Evolutionary conservation across 2,329 filamentous ascomycete species (phyloP).

Genomic region (Ascochyta fabae): DNA sequence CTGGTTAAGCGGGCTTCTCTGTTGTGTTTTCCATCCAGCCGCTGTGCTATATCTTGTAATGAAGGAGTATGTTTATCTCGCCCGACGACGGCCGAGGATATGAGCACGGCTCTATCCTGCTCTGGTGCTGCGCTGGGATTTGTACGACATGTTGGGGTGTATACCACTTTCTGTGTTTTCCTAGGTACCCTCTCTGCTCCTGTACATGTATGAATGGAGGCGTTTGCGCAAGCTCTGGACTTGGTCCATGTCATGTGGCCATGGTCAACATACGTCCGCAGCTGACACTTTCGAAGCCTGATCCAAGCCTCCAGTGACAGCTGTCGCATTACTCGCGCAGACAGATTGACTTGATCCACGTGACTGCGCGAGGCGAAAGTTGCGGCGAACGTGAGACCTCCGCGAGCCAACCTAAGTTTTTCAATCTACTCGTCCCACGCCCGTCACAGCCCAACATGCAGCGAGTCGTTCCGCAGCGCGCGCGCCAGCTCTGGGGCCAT

Average conservation of each 20-base stretch:
- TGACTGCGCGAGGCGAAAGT: constrained; percentile 23
- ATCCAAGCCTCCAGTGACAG: background rate
- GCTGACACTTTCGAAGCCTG: background rate
- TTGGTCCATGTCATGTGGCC: background rate
- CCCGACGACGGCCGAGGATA: too few relatives aligned
- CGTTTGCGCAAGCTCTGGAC: background rate
- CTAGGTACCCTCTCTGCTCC: constrained; percentile 42
- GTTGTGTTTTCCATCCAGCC: constrained; percentile 2
- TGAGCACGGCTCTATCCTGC: too few relatives aligned
- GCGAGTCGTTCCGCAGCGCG: constrained; percentile 35
- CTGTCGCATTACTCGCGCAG: constrained; percentile 14
- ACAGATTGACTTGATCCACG: constrained; percentile 12
- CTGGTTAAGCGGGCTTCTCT: constrained; percentile 17
- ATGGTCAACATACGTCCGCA: too few relatives aligned
- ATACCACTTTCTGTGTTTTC: constrained; percentile 15
- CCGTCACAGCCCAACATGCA: constrained; percentile 28
- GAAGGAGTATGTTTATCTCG: constrained; percentile 1
- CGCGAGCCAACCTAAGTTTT: constrained; percentile 28
- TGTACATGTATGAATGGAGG: constrained; percentile 15
- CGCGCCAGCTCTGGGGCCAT: constrained; percentile 56
- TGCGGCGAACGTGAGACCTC: constrained; percentile 31
- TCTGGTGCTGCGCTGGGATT: background rate
- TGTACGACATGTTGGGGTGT: constrained; percentile 3
- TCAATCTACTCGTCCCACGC: constrained; percentile 4
- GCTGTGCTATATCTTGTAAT: constrained; percentile 17